Conservation (phyloP, 139 green algal species). For the Chlorella sp. region DNA sequence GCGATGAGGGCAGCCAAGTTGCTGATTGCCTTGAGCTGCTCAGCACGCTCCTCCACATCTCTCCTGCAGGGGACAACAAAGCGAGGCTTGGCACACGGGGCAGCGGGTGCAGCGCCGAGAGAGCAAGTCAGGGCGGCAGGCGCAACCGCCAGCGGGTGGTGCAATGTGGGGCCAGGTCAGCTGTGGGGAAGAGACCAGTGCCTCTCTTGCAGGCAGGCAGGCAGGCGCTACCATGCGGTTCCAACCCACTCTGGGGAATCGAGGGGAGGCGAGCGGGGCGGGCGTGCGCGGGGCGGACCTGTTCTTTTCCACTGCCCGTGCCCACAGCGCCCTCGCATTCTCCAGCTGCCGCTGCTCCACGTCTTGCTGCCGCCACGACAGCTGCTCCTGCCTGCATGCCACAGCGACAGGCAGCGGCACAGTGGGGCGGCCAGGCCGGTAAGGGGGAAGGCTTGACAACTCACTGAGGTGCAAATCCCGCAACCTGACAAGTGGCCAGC, state of each 20-base stretch:
- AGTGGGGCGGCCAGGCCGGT: too few relatives aligned
- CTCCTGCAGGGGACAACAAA: background rate
- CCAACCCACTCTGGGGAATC: too few relatives aligned
- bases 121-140: too few relatives aligned
- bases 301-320: slow-evolving; percentile 21
- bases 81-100: too few relatives aligned
- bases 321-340: slow-evolving; percentile 20
- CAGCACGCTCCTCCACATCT: slow-evolving; percentile 25
- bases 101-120: too few relatives aligned
- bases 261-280: background rate
- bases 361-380: slow-evolving; percentile 15
- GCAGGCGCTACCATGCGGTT: background rate
- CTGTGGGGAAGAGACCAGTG: background rate
- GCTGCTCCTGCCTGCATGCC: slow-evolving; percentile 20
- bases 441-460: too few relatives aligned
- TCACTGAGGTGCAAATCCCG: too few relatives aligned
- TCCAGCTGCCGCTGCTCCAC: slow-evolving; percentile 27
- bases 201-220: background rate
- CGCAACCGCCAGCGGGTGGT: too few relatives aligned
- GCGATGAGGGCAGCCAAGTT: slow-evolving; percentile 23
- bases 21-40: slow-evolving; percentile 28
- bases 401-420: background rate
- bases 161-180: background rate
- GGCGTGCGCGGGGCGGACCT: background rate
- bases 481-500: too few relatives aligned